Evolutionary conservation across 306 rosid species (phyloP).

Genomic region (Vicia faba): DNA sequence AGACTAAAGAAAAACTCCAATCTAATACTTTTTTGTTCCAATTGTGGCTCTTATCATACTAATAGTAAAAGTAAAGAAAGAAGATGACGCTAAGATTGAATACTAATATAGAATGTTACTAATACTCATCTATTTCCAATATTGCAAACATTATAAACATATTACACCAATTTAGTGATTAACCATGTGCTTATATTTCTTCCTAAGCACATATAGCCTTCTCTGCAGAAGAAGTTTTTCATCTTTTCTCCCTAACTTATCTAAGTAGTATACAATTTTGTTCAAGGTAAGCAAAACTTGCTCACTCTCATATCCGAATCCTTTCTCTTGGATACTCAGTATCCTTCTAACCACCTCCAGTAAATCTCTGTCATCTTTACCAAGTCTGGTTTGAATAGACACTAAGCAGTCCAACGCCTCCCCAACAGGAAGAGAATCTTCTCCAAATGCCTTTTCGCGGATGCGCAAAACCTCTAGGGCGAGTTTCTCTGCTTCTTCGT

Average conservation of each 20-base stretch:
- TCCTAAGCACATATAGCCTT: conserved; percentile 64
- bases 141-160: conserved; percentile 22
- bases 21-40: too few relatives aligned
- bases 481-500: conserved; percentile 84
- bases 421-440: conserved; percentile 80
- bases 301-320: conserved; percentile 72
- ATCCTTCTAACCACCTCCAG: conserved; percentile 67
- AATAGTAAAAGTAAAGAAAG: too few relatives aligned
- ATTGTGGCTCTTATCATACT: too few relatives aligned
- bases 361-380: conserved; percentile 54
- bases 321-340: conserved; percentile 73
- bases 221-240: conserved; percentile 67
- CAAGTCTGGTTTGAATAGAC: conserved; percentile 69
- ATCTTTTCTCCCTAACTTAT: conserved; percentile 67
- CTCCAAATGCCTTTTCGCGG: conserved; percentile 78
- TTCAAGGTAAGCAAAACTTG: conserved; percentile 69
- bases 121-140: too few relatives aligned
- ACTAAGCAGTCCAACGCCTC: conserved; percentile 92
- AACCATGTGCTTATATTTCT: conserved; percentile 68
- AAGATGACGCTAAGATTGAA: neutral
- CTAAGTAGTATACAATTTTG: conserved; percentile 67
- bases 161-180: conserved; percentile 37
- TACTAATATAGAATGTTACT: neutral
- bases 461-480: conserved; percentile 69
- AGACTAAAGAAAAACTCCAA: neutral